A percentile compares a stretch with the other conserved stretches of the same genome.
phyloP scores from a whole-genome alignment of 805 yeast species.

The Starmerella sp. region DNA sequence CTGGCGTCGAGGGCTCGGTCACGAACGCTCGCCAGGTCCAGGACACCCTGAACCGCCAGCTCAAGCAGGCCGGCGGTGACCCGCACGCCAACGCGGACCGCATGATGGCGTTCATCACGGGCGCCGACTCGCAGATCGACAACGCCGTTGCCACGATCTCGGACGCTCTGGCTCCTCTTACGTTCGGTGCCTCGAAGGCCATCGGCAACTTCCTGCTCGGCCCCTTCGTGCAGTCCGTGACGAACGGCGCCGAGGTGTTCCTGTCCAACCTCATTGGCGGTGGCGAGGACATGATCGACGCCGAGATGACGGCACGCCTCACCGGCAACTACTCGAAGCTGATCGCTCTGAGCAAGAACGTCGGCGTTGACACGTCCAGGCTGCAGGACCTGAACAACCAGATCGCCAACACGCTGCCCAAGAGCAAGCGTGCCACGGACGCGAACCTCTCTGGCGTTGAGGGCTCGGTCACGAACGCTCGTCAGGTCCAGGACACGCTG shows the following conservation, averaged over 20 bases:
- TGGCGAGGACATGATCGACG: slow-evolving; percentile 12
- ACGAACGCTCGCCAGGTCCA: slow-evolving; percentile 16
- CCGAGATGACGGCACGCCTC: slow-evolving; percentile 10
- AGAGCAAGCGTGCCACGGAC: slow-evolving; percentile 6
- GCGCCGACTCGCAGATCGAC: slow-evolving; percentile 21
- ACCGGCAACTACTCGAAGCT: slow-evolving; percentile 19
- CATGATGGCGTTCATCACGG: slow-evolving; percentile 22
- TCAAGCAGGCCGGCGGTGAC: slow-evolving; percentile 9
- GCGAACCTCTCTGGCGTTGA: slow-evolving; percentile 11
- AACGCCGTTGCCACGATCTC: slow-evolving; percentile 5
- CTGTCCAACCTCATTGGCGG: slow-evolving; percentile 22
- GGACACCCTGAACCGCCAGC: slow-evolving; percentile 12
- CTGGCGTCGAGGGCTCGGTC: slow-evolving; percentile 16
- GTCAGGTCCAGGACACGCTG: slow-evolving; percentile 15
- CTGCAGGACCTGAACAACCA: slow-evolving; percentile 16
- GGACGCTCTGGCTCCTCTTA: slow-evolving; percentile 6
- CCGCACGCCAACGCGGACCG: slow-evolving; percentile 16
- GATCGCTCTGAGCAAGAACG: slow-evolving; percentile 11
- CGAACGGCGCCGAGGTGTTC: slow-evolving; percentile 8
- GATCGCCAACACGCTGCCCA: slow-evolving; percentile 3
- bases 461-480: slow-evolving; percentile 15
- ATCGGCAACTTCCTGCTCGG: slow-evolving; percentile 20
- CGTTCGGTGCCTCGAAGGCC: slow-evolving; percentile 16
- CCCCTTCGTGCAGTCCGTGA: slow-evolving; percentile 26
- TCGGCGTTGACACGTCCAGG: slow-evolving; percentile 16